Evolutionary conservation across 2,329 filamentous ascomycete genomes (phyloP).

Genomic region (Aspergillus brunneoviolaceus): DNA sequence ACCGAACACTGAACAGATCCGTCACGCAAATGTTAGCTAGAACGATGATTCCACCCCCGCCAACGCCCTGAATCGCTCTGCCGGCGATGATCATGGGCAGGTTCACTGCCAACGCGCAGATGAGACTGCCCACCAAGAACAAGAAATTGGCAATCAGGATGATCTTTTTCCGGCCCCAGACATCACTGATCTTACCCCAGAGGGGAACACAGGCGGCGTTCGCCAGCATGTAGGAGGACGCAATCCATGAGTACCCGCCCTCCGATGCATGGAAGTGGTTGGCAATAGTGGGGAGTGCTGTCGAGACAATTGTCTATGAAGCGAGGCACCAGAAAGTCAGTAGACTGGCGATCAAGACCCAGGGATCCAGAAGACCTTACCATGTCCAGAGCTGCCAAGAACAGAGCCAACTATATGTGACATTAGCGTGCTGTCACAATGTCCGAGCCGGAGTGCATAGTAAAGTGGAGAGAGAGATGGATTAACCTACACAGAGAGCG

Average conservation of each 20-base stretch:
- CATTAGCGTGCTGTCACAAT: neutral
- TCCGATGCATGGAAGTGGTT: constrained; percentile 43
- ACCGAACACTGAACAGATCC: constrained; percentile 63
- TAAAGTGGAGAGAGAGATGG: neutral
- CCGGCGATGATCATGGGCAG: constrained; percentile 64
- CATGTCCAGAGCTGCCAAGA: constrained; percentile 62
- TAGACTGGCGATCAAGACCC: neutral
- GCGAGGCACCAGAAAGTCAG: constrained; percentile 6
- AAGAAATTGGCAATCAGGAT: constrained; percentile 60
- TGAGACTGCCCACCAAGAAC: constrained; percentile 62
- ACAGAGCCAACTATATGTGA: constrained; percentile 51
- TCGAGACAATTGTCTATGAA: constrained; percentile 45
- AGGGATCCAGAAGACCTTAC: constrained; percentile 26
- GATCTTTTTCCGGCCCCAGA: constrained; percentile 65
- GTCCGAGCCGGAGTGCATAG: neutral
- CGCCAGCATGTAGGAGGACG: constrained; percentile 47
- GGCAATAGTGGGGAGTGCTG: constrained; percentile 47
- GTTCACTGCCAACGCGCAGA: constrained; percentile 58
- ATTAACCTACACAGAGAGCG: constrained; percentile 39
- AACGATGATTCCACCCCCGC: constrained; percentile 63
- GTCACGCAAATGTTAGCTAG: constrained; percentile 64
- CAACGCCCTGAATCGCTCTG: constrained; percentile 62
- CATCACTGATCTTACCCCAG: constrained; percentile 66
- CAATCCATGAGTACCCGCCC: constrained; percentile 51
- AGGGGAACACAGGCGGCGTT: constrained; percentile 53